phyloP scores from a whole-genome alignment of 202 grass and related monocot species.

The Zizania palustris region DNA sequence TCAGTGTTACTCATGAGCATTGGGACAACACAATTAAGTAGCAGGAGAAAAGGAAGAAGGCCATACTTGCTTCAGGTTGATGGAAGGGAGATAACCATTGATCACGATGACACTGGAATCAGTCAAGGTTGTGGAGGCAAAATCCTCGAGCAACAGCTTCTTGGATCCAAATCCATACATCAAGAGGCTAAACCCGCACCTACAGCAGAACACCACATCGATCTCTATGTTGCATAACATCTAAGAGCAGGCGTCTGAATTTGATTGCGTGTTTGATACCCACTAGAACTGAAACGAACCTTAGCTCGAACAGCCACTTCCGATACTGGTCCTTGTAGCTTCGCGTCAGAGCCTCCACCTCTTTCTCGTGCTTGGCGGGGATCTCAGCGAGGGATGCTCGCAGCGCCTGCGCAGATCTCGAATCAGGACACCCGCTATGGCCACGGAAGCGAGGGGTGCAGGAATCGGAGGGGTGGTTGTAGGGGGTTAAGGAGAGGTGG shows the following conservation, averaged over 20 bases:
- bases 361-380: conserved; percentile 71
- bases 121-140: conserved; percentile 74
- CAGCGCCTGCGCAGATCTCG: conserved; percentile 57
- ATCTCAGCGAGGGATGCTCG: conserved; percentile 60
- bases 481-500: too few species aligned
- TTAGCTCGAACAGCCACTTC: conserved; percentile 92
- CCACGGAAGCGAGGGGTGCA: not conserved
- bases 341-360: conserved; percentile 53
- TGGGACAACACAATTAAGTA: too few species aligned
- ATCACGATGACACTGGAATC: conserved; percentile 75
- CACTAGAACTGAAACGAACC: conserved; percentile 24
- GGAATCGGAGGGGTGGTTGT: not conserved
- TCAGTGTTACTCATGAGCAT: not conserved
- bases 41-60: not conserved
- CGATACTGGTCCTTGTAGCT: conserved; percentile 74
- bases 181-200: conserved; percentile 75
- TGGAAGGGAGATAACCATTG: conserved; percentile 85
- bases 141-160: conserved; percentile 92
- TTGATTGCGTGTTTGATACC: too few species aligned
- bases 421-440: conserved; percentile 2
- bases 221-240: not conserved
- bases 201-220: conserved; percentile 17
- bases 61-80: conserved; percentile 85
- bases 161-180: conserved; percentile 99
- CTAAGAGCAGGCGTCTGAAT: too few species aligned